Conservation (phyloP, 1,284 basidiomycete genomes). For the Apiotrichum gracile region DNA sequence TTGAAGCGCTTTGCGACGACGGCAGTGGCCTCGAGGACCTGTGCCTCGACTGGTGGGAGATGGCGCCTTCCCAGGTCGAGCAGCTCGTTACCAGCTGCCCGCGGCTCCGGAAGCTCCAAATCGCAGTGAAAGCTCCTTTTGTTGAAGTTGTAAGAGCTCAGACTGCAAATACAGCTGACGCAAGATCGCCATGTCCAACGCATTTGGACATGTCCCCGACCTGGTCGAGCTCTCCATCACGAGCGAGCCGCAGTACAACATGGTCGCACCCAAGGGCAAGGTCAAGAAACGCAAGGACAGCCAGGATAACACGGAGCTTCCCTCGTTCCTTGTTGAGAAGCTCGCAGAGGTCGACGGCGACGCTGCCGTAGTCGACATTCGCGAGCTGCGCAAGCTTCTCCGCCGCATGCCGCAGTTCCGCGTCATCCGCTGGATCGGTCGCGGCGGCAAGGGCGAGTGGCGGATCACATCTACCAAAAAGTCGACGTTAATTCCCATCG, state of each 20-base stretch:
- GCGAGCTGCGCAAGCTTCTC: conserved; percentile 28
- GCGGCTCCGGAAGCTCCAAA: conserved; percentile 13
- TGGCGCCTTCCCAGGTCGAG: conserved; percentile 13
- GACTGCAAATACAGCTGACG: not conserved
- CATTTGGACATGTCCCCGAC: conserved; percentile 15
- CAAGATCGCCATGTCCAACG: conserved; percentile 17
- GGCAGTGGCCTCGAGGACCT: conserved; percentile 16
- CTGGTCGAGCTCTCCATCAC: conserved; percentile 19
- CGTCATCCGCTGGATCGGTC: conserved; percentile 23
- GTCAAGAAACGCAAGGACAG: conserved; percentile 7
- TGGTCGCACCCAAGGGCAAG: not conserved
- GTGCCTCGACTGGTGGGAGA: conserved; percentile 30
- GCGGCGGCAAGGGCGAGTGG: conserved; percentile 30
- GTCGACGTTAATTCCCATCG: conserved; percentile 15
- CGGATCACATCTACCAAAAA: conserved; percentile 15
- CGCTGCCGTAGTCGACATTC: conserved; percentile 18
- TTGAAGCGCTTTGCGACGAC: conserved; percentile 12
- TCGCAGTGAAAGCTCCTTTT: conserved; percentile 13
- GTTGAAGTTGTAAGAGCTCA: conserved; percentile 16
- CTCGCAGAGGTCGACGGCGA: conserved; percentile 18
- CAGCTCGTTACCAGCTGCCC: conserved; percentile 14
- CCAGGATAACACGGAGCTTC: conserved; percentile 4
- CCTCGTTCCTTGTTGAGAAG: conserved; percentile 5
- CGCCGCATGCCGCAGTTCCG: conserved; percentile 23
- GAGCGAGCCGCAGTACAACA: conserved; percentile 11